Percentiles rank a stretch among this genome's conserved stretches.
phyloP scores from a whole-genome alignment of 2,329 filamentous ascomycete species.

The Trichoderma cornu-damae region DNA sequence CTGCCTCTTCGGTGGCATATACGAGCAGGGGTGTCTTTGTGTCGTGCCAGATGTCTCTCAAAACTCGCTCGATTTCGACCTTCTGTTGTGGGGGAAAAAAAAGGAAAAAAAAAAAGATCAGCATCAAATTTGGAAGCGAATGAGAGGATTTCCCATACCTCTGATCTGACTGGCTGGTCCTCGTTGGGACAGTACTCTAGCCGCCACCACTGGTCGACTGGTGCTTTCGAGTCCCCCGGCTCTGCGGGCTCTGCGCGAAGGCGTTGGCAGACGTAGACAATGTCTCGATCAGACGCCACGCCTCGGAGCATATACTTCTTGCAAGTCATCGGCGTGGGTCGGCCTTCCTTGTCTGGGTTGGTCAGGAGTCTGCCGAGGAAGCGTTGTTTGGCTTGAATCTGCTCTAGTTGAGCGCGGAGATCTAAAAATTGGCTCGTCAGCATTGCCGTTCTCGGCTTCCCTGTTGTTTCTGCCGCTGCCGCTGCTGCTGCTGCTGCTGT shows the following conservation, averaged over 20 bases:
- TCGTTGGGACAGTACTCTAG: slow-evolving; percentile 40
- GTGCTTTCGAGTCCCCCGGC: slow-evolving; percentile 31
- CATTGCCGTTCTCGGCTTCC: neutral
- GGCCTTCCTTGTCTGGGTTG: slow-evolving; percentile 34
- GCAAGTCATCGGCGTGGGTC: slow-evolving; percentile 37
- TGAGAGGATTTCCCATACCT: slow-evolving; percentile 37
- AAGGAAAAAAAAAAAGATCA: neutral
- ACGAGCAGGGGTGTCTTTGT: slow-evolving; percentile 46
- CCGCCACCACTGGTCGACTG: slow-evolving; percentile 53
- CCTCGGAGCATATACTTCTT: slow-evolving; percentile 49
- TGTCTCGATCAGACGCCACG: slow-evolving; percentile 42
- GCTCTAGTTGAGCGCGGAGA: slow-evolving; percentile 30
- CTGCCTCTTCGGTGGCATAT: slow-evolving; percentile 49
- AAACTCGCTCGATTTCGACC: slow-evolving; percentile 41
- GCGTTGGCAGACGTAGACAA: slow-evolving; percentile 48
- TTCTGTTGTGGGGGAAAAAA: too few species aligned
- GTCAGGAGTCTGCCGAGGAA: slow-evolving; percentile 39
- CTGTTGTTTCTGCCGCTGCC: neutral
- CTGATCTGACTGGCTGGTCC: slow-evolving; percentile 41
- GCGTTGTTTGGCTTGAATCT: slow-evolving; percentile 33
- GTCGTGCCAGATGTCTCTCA: slow-evolving; percentile 44
- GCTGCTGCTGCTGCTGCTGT: too few species aligned
- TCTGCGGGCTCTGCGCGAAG: slow-evolving; percentile 40
- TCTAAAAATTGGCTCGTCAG: slow-evolving; percentile 28
- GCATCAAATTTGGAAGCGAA: neutral